Evolutionary conservation across 345 rosid species (phyloP), one percentile per base, ranked within the genome.

Genomic region (Aegle marmelos): DNA sequence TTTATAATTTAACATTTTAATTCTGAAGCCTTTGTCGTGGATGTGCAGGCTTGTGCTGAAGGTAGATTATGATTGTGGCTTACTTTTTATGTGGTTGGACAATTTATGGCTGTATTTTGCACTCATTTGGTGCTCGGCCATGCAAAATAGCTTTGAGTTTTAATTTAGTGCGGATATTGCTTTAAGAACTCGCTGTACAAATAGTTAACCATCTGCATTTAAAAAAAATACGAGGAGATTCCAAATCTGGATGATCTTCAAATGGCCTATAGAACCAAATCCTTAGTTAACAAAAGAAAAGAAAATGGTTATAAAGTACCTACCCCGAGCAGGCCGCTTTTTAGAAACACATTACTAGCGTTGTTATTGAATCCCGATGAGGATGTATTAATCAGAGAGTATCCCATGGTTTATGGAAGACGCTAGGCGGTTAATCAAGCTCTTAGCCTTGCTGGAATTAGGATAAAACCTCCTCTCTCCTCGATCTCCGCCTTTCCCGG

Each of bases 381-480:
- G 50, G 50, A 45, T 13, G 50, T 11, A 13, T 3, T 45, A 1
- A 11, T 45, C 13, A 45, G 16, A 41, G 50, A 45, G 50, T 45
- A 45, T 45, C 0, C 17, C 16, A 45, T 5, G 16, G 17, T 82
- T 88, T 4, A 92, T 68, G 84, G 85, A 91, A 64, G 81, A 69
- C 80, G 92, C 91, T 82, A 87, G 70, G 25, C 90, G 62, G 7
- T 81, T 85, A 74, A 85, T 21, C 82, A 92, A 56, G 68, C 63
- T 74, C 62, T 63, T 83, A 67, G 93, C 94, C 75, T 88, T 90
- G 30, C 82, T 79, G 48, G 88, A 73, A 57, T 82, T 74, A 0
- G 88, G 91, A 56, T 91, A 86, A 37, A 83, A 85, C 94, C 41
- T 88, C 91, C 41, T 84, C 94, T 82, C 81, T 91, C 92, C 86